A percentile compares a stretch with the other conserved stretches of the same genome.
phyloP scores from a whole-genome alignment of 768 basidiomycete species.

The Hemileccinum impolitum region DNA sequence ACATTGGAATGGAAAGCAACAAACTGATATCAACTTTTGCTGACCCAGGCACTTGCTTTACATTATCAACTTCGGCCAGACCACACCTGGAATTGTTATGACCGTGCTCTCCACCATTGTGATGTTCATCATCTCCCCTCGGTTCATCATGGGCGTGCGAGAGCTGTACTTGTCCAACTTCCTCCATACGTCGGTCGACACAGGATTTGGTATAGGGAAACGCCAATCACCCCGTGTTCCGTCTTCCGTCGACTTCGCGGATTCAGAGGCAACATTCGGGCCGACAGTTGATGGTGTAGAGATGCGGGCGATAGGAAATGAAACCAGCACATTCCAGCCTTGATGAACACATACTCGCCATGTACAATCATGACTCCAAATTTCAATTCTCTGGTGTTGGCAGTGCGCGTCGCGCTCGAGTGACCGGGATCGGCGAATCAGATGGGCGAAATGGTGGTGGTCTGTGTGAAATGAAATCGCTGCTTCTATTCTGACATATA shows the following conservation, averaged over 20 bases:
- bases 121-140: constrained; percentile 13
- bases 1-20: neutral
- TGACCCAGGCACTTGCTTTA: constrained; percentile 12
- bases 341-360: neutral
- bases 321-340: neutral
- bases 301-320: neutral
- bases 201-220: constrained; percentile 13
- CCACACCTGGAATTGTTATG: neutral
- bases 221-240: neutral
- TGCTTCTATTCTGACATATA: no score
- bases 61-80: constrained; percentile 7
- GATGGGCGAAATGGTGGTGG: no score
- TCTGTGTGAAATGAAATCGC: no score
- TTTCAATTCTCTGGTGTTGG: neutral
- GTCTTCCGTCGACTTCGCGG: neutral
- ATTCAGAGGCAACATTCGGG: fast-evolving
- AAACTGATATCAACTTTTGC: neutral
- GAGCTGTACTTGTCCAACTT: neutral
- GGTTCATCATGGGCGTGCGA: constrained; percentile 20
- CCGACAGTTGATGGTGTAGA: neutral
- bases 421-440: no score
- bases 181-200: constrained; percentile 1
- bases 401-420: no score
- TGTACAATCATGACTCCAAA: neutral
- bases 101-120: neutral